These are phyloP conservation scores for Erigeron canadensis DNA, from an alignment of 129 eudicot species.

Conservation along the genomic window DNA sequence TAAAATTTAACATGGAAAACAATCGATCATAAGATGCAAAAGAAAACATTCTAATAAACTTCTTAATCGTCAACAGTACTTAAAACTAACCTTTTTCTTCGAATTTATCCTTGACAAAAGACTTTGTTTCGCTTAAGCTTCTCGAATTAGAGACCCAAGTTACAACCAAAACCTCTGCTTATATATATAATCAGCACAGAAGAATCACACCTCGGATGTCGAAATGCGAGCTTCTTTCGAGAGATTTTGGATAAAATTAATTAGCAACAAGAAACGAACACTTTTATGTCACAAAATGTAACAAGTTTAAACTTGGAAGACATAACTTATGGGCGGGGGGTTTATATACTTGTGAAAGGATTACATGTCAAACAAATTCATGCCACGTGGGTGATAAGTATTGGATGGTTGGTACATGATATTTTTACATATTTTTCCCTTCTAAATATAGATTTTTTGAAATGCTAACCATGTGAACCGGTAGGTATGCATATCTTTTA, in stretches of 20 bases:
- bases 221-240: constrained; percentile 18
- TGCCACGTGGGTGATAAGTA: constrained; percentile 15
- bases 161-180: constrained; percentile 23
- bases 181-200: neutral
- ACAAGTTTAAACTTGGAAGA: constrained; percentile 6
- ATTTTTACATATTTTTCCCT: neutral
- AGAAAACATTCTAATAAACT: neutral
- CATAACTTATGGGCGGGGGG: constrained; percentile 6
- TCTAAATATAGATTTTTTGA: constrained; percentile 2
- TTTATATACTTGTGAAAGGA: constrained; percentile 31
- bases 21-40: no score
- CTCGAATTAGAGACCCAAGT: constrained; percentile 11
- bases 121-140: neutral
- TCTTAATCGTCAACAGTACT: neutral
- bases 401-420: constrained; percentile 18
- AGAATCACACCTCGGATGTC: constrained; percentile 2
- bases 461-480: constrained; percentile 16
- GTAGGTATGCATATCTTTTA: neutral
- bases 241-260: constrained; percentile 30
- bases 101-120: neutral
- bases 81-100: constrained; percentile 30
- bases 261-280: neutral
- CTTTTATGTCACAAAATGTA: neutral
- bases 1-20: neutral
- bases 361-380: constrained; percentile 6